Base-by-base conservation (phyloP, 768 basidiomycete species). In the Tricholoma sp. region DNA sequence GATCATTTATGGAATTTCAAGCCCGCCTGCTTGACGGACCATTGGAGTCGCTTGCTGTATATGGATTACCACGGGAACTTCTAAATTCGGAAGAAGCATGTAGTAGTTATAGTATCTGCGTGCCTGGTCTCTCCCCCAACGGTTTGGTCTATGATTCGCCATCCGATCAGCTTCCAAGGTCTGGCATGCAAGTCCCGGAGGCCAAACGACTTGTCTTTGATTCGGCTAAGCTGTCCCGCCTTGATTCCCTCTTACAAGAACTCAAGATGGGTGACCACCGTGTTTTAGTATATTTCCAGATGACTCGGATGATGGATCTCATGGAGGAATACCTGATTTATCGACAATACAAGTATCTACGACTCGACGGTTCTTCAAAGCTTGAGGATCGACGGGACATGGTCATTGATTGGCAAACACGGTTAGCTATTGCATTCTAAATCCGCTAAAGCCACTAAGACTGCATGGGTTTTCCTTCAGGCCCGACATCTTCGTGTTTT, bases 291-390 rank as follows among this genome's bases (percentile, higher is more conserved):
- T 99, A 98, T 74, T 98, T 98, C 86, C 97, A 99, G 72, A 99
- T 99, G 97, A 98, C 96, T 11, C 84, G 89, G 58, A 99, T 98
- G 97, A 97, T 99, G 88, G 95, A 98, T 69, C 77, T 98, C 51
- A 95, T 98, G 85, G 97, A 98, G 71, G 97, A 98, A 69, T 99
- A 98, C 69, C 79, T 99, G 59, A 92, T 97, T 57, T 97, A 90
- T 74, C 86, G 96, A 2, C 95, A 98, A 70, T 94, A 94, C 78
- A 95, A 94, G 71, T 97, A 98, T 67, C 76, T 97, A 16, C 83
- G 95, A 35, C 74, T 98, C 55, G 95, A 98, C 71, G 95, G 95
- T 35, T 90, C 90, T 1, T 96, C 94, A 27, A 94, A 95, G 63
- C 79, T 99, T 54, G 94, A 95, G 64, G 97, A 99, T 69, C 81